phyloP scores from a whole-genome alignment of 2,329 filamentous ascomycete species.

The Sordariomycetes sp. region DNA sequence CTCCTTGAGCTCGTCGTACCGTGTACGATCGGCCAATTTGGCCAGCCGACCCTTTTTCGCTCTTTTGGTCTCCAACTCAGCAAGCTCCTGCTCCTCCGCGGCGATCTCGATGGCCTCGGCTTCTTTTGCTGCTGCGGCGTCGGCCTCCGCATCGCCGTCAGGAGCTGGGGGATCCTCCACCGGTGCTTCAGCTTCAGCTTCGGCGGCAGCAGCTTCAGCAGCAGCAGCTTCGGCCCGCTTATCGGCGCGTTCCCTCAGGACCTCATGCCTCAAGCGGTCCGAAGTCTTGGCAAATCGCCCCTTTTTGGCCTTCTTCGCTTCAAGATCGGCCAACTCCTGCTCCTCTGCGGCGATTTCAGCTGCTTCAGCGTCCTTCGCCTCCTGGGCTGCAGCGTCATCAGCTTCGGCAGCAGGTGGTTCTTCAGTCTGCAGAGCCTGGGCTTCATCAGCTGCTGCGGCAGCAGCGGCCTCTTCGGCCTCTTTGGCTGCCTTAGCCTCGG shows the following conservation, averaged over 20 bases:
- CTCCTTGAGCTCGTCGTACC: conserved; percentile 11
- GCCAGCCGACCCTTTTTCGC: conserved; percentile 14
- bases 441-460: conserved; percentile 8
- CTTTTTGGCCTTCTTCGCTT: conserved; percentile 20
- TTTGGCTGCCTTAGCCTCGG: conserved; percentile 6
- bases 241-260: conserved; percentile 9
- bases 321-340: conserved; percentile 12
- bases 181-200: conserved; percentile 3
- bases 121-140: conserved; percentile 7
- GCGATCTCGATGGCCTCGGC: conserved; percentile 9
- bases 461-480: conserved; percentile 10
- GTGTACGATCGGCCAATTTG: conserved; percentile 17
- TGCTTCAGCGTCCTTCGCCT: conserved; percentile 24
- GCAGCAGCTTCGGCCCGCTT: conserved; percentile 10
- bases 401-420: conserved; percentile 20
- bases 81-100: conserved; percentile 13
- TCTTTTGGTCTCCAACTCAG: conserved; percentile 18
- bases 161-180: conserved; percentile 3
- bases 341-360: conserved; percentile 18
- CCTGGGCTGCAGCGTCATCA: conserved; percentile 24
- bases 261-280: conserved; percentile 16
- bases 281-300: conserved; percentile 10
- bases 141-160: conserved; percentile 13
- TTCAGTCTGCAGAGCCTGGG: conserved; percentile 27
- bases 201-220: conserved; percentile 8